A percentile compares a stretch with the other conserved stretches of the same genome.
These are phyloP conservation scores for Rosa multiflora DNA, from an alignment of 306 rosid genomes.

Conservation along the genomic window DNA sequence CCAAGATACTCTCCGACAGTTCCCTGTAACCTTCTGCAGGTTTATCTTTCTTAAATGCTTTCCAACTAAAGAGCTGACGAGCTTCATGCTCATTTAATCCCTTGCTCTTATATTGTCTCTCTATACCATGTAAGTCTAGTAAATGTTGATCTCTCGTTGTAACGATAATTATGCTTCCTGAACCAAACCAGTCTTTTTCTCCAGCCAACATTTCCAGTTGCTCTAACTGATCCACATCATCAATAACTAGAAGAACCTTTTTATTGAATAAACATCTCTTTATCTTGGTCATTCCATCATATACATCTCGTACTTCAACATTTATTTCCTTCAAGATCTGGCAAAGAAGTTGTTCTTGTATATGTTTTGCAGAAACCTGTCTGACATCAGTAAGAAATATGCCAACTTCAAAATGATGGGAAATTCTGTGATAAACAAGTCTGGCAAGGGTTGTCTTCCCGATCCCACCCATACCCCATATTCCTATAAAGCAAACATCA, in stretches of 20 bases:
- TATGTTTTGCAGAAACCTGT: too few species aligned
- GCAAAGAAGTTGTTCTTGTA: too few species aligned
- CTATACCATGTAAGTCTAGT: background rate
- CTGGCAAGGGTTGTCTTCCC: too few species aligned
- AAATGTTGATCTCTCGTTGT: background rate
- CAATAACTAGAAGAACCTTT: background rate
- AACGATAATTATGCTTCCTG: background rate
- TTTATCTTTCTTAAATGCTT: background rate
- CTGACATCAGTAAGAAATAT: too few species aligned
- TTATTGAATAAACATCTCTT: too few species aligned
- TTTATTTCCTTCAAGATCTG: too few species aligned
- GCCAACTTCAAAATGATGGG: too few species aligned
- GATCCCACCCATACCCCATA: too few species aligned
- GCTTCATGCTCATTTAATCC: background rate
- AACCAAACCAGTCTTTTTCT: background rate
- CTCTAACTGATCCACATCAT: background rate
- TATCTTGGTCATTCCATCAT: too few species aligned
- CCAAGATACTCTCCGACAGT: background rate
- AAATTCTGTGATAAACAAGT: too few species aligned
- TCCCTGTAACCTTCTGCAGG: background rate
- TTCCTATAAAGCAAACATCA: too few species aligned
- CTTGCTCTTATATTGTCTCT: background rate
- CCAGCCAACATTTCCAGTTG: background rate
- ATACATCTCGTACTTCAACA: too few species aligned
- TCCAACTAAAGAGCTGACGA: slow-evolving; percentile 2